phyloP scores from a whole-genome alignment of 2,329 filamentous ascomycete species.

The Lachnellula hyalina region DNA sequence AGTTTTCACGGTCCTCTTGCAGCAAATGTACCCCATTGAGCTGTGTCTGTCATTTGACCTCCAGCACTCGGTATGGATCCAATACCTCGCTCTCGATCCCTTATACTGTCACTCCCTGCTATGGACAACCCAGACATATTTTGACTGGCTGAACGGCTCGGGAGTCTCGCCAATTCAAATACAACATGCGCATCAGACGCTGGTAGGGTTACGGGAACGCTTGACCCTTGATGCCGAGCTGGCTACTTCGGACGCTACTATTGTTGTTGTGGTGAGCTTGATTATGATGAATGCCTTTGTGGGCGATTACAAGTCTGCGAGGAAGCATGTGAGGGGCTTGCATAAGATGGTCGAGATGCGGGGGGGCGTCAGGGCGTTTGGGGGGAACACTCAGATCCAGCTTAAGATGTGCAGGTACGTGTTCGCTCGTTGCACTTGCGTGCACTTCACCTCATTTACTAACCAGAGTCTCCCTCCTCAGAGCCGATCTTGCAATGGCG shows the following conservation, averaged over 20 bases:
- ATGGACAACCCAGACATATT: conserved; percentile 1
- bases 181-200: background rate
- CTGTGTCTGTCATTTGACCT: background rate
- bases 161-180: background rate
- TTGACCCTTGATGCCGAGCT: background rate
- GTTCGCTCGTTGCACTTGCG: background rate
- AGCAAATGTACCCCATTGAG: background rate
- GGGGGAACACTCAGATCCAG: background rate
- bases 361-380: background rate
- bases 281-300: conserved; percentile 2
- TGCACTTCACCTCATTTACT: background rate
- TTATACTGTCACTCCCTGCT: conserved; percentile 1
- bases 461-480: background rate
- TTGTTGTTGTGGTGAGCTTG: background rate
- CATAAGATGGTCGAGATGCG: background rate
- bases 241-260: background rate
- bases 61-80: background rate
- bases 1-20: too few species aligned
- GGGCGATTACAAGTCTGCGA: background rate
- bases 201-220: background rate
- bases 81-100: conserved; percentile 1
- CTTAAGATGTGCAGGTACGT: background rate
- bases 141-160: background rate
- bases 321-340: background rate
- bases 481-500: background rate